Percentiles rank a stretch among this genome's conserved stretches.
These are phyloP conservation scores for Paraconiothyrium brasiliense DNA, from an alignment of 2,329 filamentous ascomycete species.

Conservation along the genomic window DNA sequence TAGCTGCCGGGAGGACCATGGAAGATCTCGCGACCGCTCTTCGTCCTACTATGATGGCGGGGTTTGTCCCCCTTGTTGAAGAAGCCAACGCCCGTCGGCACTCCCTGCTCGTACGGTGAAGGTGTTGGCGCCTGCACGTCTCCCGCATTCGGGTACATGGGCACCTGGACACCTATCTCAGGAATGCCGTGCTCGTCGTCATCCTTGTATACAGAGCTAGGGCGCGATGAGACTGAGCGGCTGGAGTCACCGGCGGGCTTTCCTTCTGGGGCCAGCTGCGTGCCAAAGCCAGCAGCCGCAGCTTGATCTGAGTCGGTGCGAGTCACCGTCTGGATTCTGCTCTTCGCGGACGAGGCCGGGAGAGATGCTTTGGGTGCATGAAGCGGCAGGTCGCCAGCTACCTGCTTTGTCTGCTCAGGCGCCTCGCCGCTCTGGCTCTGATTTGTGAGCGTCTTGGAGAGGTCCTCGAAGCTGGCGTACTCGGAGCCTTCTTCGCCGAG, in stretches of 20 bases:
- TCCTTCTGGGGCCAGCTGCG: conserved; percentile 51
- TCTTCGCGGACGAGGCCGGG: conserved; percentile 81
- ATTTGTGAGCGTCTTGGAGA: conserved; percentile 43
- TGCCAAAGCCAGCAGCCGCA: conserved; percentile 84
- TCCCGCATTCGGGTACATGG: conserved; percentile 90
- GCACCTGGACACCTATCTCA: conserved; percentile 90
- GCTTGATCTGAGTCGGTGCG: conserved; percentile 90
- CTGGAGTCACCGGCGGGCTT: conserved; percentile 36
- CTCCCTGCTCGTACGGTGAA: conserved; percentile 61
- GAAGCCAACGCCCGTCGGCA: conserved; percentile 58
- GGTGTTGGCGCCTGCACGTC: conserved; percentile 96
- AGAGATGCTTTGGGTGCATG: conserved; percentile 90
- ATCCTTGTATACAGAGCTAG: conserved; percentile 62
- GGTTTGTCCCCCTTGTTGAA: conserved; percentile 62
- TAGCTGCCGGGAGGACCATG: conserved; percentile 87
- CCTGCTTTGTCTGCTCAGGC: conserved; percentile 78
- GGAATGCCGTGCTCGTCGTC: conserved; percentile 88
- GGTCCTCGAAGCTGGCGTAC: conserved; percentile 72
- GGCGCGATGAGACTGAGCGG: conserved; percentile 56
- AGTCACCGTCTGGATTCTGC: conserved; percentile 83
- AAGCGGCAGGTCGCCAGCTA: conserved; percentile 83
- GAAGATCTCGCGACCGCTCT: conserved; percentile 75
- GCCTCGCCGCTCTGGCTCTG: conserved; percentile 48
- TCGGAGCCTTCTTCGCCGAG: conserved; percentile 91
- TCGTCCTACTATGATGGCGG: conserved; percentile 72